Percentiles rank a stretch among this genome's conserved stretches.
phyloP scores from a whole-genome alignment of 2,329 filamentous ascomycete species.

The Claviceps sp. region DNA sequence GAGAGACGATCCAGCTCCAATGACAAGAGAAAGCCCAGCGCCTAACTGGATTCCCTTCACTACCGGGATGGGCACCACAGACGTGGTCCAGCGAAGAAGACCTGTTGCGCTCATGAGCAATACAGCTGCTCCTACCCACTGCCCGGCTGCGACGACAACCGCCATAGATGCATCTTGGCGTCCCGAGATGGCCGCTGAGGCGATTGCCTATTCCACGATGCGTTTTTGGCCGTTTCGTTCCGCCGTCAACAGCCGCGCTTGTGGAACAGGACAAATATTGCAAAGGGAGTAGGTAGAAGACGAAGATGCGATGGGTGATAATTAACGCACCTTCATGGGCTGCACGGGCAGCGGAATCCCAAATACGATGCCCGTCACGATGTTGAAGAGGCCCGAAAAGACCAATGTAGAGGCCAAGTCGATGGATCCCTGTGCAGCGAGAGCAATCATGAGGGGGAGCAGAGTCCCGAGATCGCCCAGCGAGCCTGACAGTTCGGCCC shows the following conservation, averaged over 20 bases:
- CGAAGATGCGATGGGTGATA: neutral
- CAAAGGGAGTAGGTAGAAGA: neutral
- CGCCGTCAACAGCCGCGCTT: neutral
- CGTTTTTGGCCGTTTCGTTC: neutral
- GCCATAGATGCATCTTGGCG: slow-evolving; percentile 33
- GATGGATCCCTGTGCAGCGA: slow-evolving; percentile 66
- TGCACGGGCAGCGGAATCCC: slow-evolving; percentile 86
- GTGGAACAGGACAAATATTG: neutral
- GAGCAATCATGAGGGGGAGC: slow-evolving; percentile 76
- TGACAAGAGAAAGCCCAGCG: slow-evolving; percentile 69
- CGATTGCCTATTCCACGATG: slow-evolving; percentile 51
- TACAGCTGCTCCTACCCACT: slow-evolving; percentile 59
- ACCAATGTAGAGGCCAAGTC: slow-evolving; percentile 73
- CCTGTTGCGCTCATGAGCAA: slow-evolving; percentile 69
- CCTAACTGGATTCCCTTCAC: slow-evolving; percentile 93
- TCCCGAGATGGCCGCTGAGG: slow-evolving; percentile 70
- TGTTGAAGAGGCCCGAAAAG: slow-evolving; percentile 78
- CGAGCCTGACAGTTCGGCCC: slow-evolving; percentile 73
- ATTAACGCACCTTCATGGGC: slow-evolving; percentile 51
- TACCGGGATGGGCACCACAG: slow-evolving; percentile 69
- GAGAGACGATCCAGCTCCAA: slow-evolving; percentile 60
- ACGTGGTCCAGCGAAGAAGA: slow-evolving; percentile 58
- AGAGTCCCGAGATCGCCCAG: slow-evolving; percentile 81
- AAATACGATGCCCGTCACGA: slow-evolving; percentile 68
- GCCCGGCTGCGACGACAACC: slow-evolving; percentile 68